Evolutionary conservation across 345 rosid genomes (phyloP).

Genomic region (Arabidopsis thaliana): TAIR10.1 NC_003070.9:1695001-1695500

Average conservation of each 20-base stretch:
- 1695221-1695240: conserved; percentile 58
- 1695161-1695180: conserved; percentile 49
- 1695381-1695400: no score
- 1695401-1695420: no score
- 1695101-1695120: conserved; percentile 50
- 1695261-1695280: conserved; percentile 42
- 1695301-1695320: conserved; percentile 1
- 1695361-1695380: neutral
- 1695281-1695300: conserved; percentile 49
- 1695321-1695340: neutral
- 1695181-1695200: conserved; percentile 49
- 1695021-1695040: conserved; percentile 47
- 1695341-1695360: neutral
- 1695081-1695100: conserved; percentile 44
- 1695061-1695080: conserved; percentile 70
- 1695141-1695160: conserved; percentile 57
- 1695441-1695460: no score
- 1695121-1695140: conserved; percentile 59
- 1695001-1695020: conserved; percentile 76
- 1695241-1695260: conserved; percentile 53
- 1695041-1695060: conserved; percentile 61
- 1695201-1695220: conserved; percentile 49
- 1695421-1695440: no score
- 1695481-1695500: no score
- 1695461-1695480: no score